phyloP scores from a whole-genome alignment of 139 green algal species.

The Volvox africanus region DNA sequence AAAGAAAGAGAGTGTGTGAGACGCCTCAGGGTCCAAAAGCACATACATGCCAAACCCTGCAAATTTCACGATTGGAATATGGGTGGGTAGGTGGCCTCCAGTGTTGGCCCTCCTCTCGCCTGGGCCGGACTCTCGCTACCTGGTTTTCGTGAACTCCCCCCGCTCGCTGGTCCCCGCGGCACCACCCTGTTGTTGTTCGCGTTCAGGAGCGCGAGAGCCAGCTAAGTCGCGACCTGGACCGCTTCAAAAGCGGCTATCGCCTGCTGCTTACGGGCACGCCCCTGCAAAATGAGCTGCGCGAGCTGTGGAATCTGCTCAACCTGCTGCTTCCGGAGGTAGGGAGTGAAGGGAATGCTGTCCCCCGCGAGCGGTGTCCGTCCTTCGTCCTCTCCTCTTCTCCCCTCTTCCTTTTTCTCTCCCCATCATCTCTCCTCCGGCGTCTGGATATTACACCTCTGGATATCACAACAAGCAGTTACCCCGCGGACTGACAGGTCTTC shows the following conservation, averaged over 20 bases:
- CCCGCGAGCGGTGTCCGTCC: too few species aligned
- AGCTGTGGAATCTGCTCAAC: slow-evolving; percentile 97
- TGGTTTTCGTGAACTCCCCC: too few species aligned
- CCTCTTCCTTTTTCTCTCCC: too few species aligned
- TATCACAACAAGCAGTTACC: neutral
- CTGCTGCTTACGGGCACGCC: slow-evolving; percentile 87
- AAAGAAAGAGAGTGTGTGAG: too few species aligned
- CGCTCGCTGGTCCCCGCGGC: too few species aligned
- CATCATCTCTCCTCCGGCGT: neutral
- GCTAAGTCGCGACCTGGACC: slow-evolving; percentile 88
- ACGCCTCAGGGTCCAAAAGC: too few species aligned
- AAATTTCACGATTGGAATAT: too few species aligned
- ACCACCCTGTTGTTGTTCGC: neutral
- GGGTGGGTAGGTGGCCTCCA: too few species aligned
- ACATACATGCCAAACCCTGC: too few species aligned
- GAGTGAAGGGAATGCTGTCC: neutral
- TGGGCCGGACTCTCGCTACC: too few species aligned
- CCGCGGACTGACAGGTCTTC: slow-evolving; percentile 83
- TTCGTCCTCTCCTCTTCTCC: neutral
- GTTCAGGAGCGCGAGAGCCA: slow-evolving; percentile 57
- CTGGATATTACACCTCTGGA: neutral
- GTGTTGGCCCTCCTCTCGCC: too few species aligned
- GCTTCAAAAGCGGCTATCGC: slow-evolving; percentile 65
- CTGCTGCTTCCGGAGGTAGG: slow-evolving; percentile 88
- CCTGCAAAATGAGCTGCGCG: slow-evolving; percentile 93